Conservation (phyloP, 208 protist genomes). For the Leishmania gerbilli region DNA sequence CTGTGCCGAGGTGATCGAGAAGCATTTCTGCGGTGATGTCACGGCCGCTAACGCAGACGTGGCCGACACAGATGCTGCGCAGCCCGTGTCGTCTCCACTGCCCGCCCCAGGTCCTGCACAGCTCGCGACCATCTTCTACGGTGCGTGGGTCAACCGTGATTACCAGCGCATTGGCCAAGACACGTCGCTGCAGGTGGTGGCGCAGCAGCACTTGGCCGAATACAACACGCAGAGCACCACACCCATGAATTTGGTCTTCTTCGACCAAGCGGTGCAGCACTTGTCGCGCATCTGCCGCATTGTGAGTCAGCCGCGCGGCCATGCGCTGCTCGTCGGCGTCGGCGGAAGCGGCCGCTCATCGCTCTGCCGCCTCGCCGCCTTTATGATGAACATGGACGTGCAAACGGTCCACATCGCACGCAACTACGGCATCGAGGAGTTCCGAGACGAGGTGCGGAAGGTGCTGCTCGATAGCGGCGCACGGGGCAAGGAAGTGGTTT, state of each 20-base stretch:
- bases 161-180: constrained; percentile 57
- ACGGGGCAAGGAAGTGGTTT: constrained; percentile 88
- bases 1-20: constrained; percentile 62
- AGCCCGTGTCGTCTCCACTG: background rate
- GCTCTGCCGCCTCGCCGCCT: constrained; percentile 93
- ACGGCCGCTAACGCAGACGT: constrained; percentile 29
- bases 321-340: constrained; percentile 97
- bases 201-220: constrained; percentile 88
- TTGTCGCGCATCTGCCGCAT: constrained; percentile 95
- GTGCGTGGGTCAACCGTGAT: constrained; percentile 53
- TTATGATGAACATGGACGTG: constrained; percentile 91
- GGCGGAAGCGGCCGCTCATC: constrained; percentile 96
- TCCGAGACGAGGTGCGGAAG: constrained; percentile 94
- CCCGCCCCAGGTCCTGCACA: constrained; percentile 16
- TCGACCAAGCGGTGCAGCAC: constrained; percentile 96
- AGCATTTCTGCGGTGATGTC: constrained; percentile 51
- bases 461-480: constrained; percentile 82
- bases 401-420: constrained; percentile 90
- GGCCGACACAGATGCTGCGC: constrained; percentile 8
- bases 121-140: constrained; percentile 55
- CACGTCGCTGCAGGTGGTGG: constrained; percentile 41
- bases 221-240: constrained; percentile 92
- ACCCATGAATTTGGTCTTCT: constrained; percentile 95
- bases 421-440: constrained; percentile 93
- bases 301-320: constrained; percentile 95